Conservation (phyloP, 768 basidiomycete species). For the Cystofilobasidium capitatum region DNA sequence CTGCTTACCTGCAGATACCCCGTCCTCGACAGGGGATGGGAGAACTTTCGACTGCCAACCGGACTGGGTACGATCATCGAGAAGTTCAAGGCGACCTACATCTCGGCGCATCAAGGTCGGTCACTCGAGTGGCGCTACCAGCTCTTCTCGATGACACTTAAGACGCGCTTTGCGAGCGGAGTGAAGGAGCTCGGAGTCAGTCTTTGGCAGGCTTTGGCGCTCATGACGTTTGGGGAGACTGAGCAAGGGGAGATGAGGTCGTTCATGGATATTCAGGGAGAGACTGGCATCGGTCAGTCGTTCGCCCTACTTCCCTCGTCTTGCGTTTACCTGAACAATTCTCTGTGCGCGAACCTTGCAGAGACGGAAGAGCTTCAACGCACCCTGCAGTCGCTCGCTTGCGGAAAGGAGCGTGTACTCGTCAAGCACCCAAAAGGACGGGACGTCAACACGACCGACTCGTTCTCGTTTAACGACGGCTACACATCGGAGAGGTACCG, state of each 20-base stretch:
- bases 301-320: neutral
- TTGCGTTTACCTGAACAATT: neutral
- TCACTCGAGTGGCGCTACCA: conserved; percentile 77
- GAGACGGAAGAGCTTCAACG: conserved; percentile 54
- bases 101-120: conserved; percentile 62
- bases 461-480: conserved; percentile 69
- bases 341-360: neutral
- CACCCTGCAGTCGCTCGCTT: conserved; percentile 83
- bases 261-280: conserved; percentile 58
- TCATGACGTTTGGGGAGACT: conserved; percentile 71
- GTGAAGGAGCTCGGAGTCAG: conserved; percentile 81
- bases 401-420: conserved; percentile 79
- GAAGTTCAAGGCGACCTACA: conserved; percentile 62
- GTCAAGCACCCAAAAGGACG: conserved; percentile 66
- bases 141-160: conserved; percentile 70
- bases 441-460: conserved; percentile 62
- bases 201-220: conserved; percentile 76
- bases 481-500: conserved; percentile 70
- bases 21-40: conserved; percentile 21
- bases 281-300: conserved; percentile 61
- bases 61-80: conserved; percentile 41
- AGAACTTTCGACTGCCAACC: conserved; percentile 16
- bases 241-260: conserved; percentile 46
- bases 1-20: conserved; percentile 1
- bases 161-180: conserved; percentile 50